These are phyloP conservation scores for Lojkania enalia DNA, from an alignment of 2,329 filamentous ascomycete species.

Conservation along the genomic window DNA sequence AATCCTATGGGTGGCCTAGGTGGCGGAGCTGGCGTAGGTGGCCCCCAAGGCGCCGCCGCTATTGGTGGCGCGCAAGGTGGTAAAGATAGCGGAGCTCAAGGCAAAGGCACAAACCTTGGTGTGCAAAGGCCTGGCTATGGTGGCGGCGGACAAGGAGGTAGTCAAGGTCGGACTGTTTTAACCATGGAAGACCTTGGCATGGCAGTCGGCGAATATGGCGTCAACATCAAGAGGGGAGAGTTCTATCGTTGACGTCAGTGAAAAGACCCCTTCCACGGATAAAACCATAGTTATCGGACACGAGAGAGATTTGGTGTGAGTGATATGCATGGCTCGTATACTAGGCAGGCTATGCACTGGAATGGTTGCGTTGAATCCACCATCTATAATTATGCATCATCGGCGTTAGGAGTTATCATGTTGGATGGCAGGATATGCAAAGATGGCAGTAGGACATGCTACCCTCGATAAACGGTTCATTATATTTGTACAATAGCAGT, in stretches of 20 bases:
- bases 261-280: too few species aligned
- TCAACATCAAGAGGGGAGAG: conserved; percentile 96
- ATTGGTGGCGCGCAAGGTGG: conserved; percentile 58
- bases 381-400: neutral
- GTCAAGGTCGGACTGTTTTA: conserved; percentile 87
- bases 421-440: conserved; percentile 7
- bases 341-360: neutral
- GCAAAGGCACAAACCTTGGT: conserved; percentile 53
- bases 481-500: conserved; percentile 40
- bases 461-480: conserved; percentile 19
- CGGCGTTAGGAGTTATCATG: conserved; percentile 27
- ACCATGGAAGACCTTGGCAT: conserved; percentile 99
- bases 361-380: neutral
- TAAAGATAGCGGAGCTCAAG: conserved; percentile 46
- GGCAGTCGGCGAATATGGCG: conserved; percentile 96
- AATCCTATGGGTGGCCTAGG: conserved; percentile 89
- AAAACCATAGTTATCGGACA: too few species aligned
- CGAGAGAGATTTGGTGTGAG: too few species aligned
- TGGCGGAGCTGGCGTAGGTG: conserved; percentile 66
- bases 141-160: conserved; percentile 85
- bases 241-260: conserved; percentile 75
- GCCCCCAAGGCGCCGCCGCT: conserved; percentile 63
- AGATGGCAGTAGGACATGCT: conserved; percentile 8
- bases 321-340: too few species aligned
- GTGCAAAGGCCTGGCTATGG: conserved; percentile 60